Base-by-base conservation (phyloP, 2,329 filamentous ascomycete genomes). In the Aspergillus fructus region DNA sequence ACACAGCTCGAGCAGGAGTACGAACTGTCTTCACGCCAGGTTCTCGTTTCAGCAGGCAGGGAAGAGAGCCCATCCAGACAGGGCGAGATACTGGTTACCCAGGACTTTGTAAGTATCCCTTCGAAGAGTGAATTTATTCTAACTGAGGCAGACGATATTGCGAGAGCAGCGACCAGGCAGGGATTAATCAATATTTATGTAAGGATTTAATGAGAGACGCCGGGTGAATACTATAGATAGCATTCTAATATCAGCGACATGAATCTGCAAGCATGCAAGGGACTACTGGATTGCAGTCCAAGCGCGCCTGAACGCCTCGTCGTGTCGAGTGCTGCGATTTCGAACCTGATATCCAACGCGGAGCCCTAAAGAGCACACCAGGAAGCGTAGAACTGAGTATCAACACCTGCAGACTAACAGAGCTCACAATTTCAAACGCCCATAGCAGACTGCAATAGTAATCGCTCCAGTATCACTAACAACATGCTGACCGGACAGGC, bases 21-120 rank as follows among this genome's bases (percentile, higher is more conserved):
- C 24, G 58, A 53, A 21, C 23, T 46, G 2, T 46, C 43, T 23
- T 27, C 40, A 15, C 48, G 27, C 7, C 39, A 53, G 37, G 49
- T 58, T 8, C 46, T 56, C 3, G 50, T 58, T 21, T 55, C 33
- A 6, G 47, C 45, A 2, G 59, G 58, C 8, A 39, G 17, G 21
- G 8, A 7, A 5, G 23, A 41, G 5, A 8, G 24, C 9, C 4
- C 23, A 1, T 46, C 40, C 19, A 49, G 49, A 1, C 40, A 48
- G 17, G 56, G 56, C 4, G 59, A 62, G 42, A 61, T 61, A 17
- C 61, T 53, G 11, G 55, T 61, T 42, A 51, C 59, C 21, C 58
- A 59, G 54, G 60, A 61, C 13, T 59, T 61, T 56, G 60, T 61
- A 21, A 61, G 62, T 54, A 21, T 19, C 11, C 7, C 50, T 2